Base-by-base conservation (phyloP, 2,329 filamentous ascomycete species). In the Neonectria magnoliae region DNA sequence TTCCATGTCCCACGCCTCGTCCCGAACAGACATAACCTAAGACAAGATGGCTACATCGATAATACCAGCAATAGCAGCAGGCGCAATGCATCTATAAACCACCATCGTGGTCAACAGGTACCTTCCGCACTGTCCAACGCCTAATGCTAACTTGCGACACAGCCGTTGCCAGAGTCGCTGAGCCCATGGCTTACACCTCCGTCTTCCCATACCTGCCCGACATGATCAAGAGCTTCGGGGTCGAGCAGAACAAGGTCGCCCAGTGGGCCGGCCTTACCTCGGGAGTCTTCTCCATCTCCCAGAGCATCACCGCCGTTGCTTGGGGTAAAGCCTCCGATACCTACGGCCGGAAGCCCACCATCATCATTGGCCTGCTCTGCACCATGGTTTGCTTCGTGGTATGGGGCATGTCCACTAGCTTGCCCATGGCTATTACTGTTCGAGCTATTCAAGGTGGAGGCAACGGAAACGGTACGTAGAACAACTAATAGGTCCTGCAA, bases 381-480 rank as follows among this genome's bases (percentile, higher is more conserved):
- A 97, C 94, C 48, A 97, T 98, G 92, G 75, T 90, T 1, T 91
- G 91, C 44, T 94, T 92, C 70, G 72, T 98, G 20, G 69, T 93
- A 22, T 98, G 94, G 88, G 95, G 96, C 7, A 89, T 97, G 79
- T 93, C 93, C 0, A 91, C 86, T 4, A 93, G 85, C 68, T 80
- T 98, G 10, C 80, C 88, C 4, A 94, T 96, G 92, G 92, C 94
- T 1, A 90, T 99, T 44, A 77, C 85, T 4, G 87, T 93, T 13
- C 88, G 95, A 74, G 91, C 89, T 7, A 81, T 98, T n/a, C 87
- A 93, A 71, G 95, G 96, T 2, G 85, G 90, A 10, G 90, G 92
- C 48, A 98, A 97, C 75, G 96, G 95, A 58, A 98, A 98, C 75
- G 88, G 87, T 90, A 74, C 33, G 81, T 77, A 14, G 11, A 16